These are phyloP conservation scores for Ceratocystis destructans DNA, from an alignment of 2,329 filamentous ascomycete species.

Conservation along the genomic window DNA sequence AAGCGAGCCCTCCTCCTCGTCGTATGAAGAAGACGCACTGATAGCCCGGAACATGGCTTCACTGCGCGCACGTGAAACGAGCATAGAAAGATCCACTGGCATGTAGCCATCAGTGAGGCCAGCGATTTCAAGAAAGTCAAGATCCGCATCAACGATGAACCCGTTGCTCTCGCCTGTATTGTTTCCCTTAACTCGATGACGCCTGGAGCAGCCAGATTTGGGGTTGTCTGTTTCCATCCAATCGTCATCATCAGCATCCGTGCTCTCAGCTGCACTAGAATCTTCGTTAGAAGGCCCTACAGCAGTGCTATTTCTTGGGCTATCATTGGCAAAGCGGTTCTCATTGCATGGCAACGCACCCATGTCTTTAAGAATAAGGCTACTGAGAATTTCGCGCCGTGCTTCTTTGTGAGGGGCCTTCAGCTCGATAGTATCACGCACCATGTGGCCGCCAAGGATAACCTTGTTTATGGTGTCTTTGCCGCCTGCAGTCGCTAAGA, in stretches of 20 bases:
- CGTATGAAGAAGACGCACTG: conserved; percentile 30
- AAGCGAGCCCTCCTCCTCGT: conserved; percentile 38
- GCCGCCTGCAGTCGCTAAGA: conserved; percentile 80
- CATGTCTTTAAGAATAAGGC: conserved; percentile 49
- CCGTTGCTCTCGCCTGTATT: conserved; percentile 34
- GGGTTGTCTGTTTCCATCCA: conserved; percentile 66
- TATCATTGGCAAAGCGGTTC: neutral
- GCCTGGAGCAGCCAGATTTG: conserved; percentile 21
- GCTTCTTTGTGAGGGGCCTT: conserved; percentile 90
- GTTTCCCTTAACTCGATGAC: conserved; percentile 28
- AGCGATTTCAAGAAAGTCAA: conserved; percentile 86
- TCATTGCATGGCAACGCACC: conserved; percentile 23
- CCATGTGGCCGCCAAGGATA: conserved; percentile 79
- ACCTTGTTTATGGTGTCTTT: conserved; percentile 89
- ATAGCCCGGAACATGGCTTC: conserved; percentile 85
- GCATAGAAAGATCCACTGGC: conserved; percentile 79
- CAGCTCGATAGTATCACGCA: conserved; percentile 77
- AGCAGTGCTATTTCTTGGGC: conserved; percentile 37
- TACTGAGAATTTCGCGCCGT: conserved; percentile 68
- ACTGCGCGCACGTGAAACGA: conserved; percentile 76
- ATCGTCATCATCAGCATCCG: conserved; percentile 38
- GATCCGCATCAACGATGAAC: conserved; percentile 58
- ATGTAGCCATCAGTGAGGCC: conserved; percentile 95
- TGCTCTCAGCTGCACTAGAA: conserved; percentile 28
- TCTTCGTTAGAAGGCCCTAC: conserved; percentile 37